Evolutionary conservation across 2,329 filamentous ascomycete genomes (phyloP).

Genomic region (Penicillium sp.): DNA sequence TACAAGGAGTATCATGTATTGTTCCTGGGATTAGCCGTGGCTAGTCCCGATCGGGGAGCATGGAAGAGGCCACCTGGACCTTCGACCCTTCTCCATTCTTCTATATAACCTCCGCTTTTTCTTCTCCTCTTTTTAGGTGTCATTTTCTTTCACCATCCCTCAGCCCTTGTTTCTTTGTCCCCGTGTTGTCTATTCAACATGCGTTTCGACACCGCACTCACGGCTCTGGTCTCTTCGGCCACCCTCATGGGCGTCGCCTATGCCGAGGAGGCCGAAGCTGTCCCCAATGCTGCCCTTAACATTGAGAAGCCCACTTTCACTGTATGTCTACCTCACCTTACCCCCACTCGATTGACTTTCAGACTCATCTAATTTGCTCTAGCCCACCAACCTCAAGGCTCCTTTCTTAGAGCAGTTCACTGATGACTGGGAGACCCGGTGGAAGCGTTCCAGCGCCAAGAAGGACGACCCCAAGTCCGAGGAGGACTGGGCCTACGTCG

Average conservation of each 20-base stretch:
- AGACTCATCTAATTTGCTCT: slow-evolving; percentile 12
- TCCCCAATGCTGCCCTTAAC: slow-evolving; percentile 53
- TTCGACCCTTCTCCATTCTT: slow-evolving; percentile 22
- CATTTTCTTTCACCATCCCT: slow-evolving; percentile 14
- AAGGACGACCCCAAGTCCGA: slow-evolving; percentile 81
- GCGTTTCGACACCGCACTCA: slow-evolving; percentile 80
- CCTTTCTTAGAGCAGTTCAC: slow-evolving; percentile 99
- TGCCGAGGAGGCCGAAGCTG: slow-evolving; percentile 68
- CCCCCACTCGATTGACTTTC: slow-evolving; percentile 5
- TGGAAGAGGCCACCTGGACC: slow-evolving; percentile 49
- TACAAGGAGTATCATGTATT: neutral
- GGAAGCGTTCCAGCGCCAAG: slow-evolving; percentile 95
- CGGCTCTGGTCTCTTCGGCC: slow-evolving; percentile 68
- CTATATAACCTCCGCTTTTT: slow-evolving; percentile 32
- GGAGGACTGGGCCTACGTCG: slow-evolving; percentile 96
- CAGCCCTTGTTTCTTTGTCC: slow-evolving; percentile 19
- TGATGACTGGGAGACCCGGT: slow-evolving; percentile 89
- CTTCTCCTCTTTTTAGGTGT: slow-evolving; percentile 14
- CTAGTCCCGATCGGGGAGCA: slow-evolving; percentile 28
- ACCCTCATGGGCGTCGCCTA: slow-evolving; percentile 66
- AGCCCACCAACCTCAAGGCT: slow-evolving; percentile 87
- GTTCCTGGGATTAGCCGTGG: slow-evolving; percentile 2
- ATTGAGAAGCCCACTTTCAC: slow-evolving; percentile 80
- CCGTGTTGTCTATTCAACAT: slow-evolving; percentile 55
- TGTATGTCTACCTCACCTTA: slow-evolving; percentile 57